Conservation (phyloP, 352 stramenopile genomes). For the Globisporangium megalacanthum region DNA sequence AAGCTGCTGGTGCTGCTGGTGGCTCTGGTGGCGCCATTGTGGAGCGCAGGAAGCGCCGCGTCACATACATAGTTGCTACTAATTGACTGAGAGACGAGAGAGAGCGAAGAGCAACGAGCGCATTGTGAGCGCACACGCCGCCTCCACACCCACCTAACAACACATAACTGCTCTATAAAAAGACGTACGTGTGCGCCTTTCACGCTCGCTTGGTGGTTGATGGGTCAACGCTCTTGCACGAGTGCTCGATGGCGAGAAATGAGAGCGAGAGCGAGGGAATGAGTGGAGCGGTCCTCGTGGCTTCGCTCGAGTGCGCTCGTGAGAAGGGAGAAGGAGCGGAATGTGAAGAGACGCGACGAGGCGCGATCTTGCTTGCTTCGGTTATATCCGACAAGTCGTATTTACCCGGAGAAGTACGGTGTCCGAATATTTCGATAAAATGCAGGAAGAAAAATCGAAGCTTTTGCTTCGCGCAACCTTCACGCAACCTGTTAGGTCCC, state of each 20-base stretch:
- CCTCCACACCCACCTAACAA: not conserved
- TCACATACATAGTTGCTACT: conserved; percentile 47
- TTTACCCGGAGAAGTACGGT: no score
- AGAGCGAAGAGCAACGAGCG: not conserved
- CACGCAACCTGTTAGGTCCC: no score
- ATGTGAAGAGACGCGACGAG: no score
- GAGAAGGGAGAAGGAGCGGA: no score
- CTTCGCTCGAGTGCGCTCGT: no score
- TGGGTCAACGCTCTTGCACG: no score
- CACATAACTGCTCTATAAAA: conserved; percentile 17
- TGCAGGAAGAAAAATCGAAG: no score
- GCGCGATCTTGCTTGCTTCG: no score
- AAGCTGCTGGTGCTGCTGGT: not conserved
- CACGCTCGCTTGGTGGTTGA: not conserved
- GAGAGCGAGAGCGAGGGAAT: conserved; percentile 1
- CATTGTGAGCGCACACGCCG: not conserved
- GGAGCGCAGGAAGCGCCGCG: conserved; percentile 49
- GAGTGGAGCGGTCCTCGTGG: no score
- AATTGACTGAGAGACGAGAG: not conserved
- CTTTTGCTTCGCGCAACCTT: no score
- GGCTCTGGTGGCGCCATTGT: conserved; percentile 22
- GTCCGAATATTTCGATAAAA: no score
- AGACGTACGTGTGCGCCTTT: not conserved
- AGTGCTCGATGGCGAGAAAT: not conserved
- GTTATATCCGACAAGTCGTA: no score